Evolutionary conservation across 2,329 filamentous ascomycete species (phyloP).

Genomic region (Trichophyton simii): DNA sequence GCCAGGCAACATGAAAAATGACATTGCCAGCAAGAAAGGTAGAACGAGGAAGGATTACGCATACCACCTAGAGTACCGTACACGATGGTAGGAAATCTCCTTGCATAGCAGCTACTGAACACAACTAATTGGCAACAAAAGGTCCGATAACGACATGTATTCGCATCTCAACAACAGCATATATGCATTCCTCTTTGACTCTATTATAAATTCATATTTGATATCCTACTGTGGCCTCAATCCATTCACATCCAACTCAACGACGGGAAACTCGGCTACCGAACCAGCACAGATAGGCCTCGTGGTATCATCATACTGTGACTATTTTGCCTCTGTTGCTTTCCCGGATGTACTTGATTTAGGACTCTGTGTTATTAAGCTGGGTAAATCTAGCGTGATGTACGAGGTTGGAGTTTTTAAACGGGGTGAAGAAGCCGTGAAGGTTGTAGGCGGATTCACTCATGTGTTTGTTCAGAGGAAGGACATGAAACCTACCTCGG

Average conservation of each 20-base stretch:
- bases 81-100: slow-evolving; percentile 53
- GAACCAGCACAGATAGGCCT: slow-evolving; percentile 58
- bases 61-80: slow-evolving; percentile 69
- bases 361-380: slow-evolving; percentile 65
- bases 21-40: slow-evolving; percentile 45
- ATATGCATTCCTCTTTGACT: slow-evolving; percentile 81
- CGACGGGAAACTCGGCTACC: slow-evolving; percentile 8
- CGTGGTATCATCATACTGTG: slow-evolving; percentile 71
- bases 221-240: slow-evolving; percentile 63
- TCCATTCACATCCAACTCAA: slow-evolving; percentile 54
- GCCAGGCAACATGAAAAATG: slow-evolving; percentile 16
- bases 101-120: neutral
- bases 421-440: slow-evolving; percentile 57
- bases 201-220: slow-evolving; percentile 77
- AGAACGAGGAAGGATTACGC: slow-evolving; percentile 57
- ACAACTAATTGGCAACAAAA: slow-evolving; percentile 23
- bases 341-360: slow-evolving; percentile 76
- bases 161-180: slow-evolving; percentile 84
- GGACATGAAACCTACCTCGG: slow-evolving; percentile 44
- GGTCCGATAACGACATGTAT: slow-evolving; percentile 93
- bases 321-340: slow-evolving; percentile 69
- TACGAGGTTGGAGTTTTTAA: slow-evolving; percentile 87
- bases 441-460: slow-evolving; percentile 72
- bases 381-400: slow-evolving; percentile 74
- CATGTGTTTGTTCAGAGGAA: slow-evolving; percentile 73